Evolutionary conservation across 1,139 yeast genomes (phyloP).

Genomic region (Blastobotrys serpentis): DNA sequence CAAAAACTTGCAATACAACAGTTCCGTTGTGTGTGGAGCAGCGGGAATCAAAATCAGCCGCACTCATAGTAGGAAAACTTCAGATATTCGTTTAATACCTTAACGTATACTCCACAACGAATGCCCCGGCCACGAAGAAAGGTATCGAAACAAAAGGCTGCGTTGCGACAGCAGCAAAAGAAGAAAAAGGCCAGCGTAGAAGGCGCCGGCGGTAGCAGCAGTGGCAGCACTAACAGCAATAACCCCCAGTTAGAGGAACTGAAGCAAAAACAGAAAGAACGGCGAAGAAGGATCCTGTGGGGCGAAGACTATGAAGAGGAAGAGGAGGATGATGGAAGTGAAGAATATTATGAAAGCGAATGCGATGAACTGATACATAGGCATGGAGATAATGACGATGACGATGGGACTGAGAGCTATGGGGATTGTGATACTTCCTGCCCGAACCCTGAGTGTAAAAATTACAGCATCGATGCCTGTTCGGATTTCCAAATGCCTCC

Average conservation of each 20-base stretch:
- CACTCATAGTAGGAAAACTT: no score
- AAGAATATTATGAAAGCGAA: constrained; percentile 11
- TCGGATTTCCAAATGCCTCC: constrained; percentile 21
- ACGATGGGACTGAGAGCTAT: constrained; percentile 11
- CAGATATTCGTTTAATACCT: no score
- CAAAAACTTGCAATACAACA: no score
- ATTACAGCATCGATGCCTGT: constrained; percentile 19
- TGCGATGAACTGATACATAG: constrained; percentile 13
- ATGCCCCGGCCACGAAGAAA: constrained; percentile 23
- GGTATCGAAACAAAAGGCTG: constrained; percentile 20
- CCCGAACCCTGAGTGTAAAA: constrained; percentile 23
- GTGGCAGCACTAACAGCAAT: no score
- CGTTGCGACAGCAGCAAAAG: constrained; percentile 14
- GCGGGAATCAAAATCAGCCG: no score
- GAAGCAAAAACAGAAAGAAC: constrained; percentile 21
- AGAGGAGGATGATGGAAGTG: constrained; percentile 15
- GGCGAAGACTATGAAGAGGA: constrained; percentile 18
- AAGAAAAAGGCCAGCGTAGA: constrained; percentile 10
- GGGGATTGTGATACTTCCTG: constrained; percentile 18
- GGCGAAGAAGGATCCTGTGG: constrained; percentile 21
- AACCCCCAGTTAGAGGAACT: constrained; percentile 16
- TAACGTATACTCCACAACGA: no score
- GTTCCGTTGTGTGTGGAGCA: no score
- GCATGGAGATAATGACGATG: constrained; percentile 14
- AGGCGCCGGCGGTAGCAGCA: no score